Evolutionary conservation across 176 grass and related monocot species (phyloP).

Genomic region (Aegilops speltoides): DNA sequence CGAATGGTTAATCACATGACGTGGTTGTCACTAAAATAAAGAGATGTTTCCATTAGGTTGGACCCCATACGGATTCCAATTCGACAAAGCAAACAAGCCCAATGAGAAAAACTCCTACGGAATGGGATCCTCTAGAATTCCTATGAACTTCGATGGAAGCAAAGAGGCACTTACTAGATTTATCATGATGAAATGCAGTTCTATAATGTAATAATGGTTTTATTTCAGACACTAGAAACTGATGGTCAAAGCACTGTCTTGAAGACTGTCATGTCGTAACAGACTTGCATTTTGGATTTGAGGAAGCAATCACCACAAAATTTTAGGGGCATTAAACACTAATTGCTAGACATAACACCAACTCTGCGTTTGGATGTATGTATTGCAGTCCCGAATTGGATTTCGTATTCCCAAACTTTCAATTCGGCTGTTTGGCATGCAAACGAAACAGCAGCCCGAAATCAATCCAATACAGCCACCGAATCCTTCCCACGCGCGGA

Average conservation of each 20-base stretch:
- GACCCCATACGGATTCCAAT: background rate
- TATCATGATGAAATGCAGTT: background rate
- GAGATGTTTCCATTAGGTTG: background rate
- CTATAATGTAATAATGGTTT: background rate
- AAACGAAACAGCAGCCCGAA: too few relatives aligned
- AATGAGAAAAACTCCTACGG: background rate
- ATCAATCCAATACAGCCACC: too few relatives aligned
- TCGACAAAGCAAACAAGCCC: background rate
- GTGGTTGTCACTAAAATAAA: background rate
- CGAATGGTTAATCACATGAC: background rate
- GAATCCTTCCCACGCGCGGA: too few relatives aligned
- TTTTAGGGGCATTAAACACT: background rate
- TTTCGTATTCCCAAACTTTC: too few relatives aligned
- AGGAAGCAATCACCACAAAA: background rate
- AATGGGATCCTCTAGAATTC: background rate
- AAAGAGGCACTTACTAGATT: background rate
- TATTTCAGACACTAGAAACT: background rate
- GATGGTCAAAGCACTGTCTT: background rate
- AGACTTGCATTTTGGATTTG: background rate
- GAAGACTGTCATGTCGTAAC: background rate
- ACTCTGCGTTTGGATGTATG: too few relatives aligned
- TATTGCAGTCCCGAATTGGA: too few relatives aligned
- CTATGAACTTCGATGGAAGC: background rate
- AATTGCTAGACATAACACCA: background rate
- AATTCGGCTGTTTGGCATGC: too few relatives aligned